Percentiles rank a stretch among this genome's conserved stretches.
Conservation (phyloP, 805 yeast species). For the Priceomyces fermenticarens region DNA sequence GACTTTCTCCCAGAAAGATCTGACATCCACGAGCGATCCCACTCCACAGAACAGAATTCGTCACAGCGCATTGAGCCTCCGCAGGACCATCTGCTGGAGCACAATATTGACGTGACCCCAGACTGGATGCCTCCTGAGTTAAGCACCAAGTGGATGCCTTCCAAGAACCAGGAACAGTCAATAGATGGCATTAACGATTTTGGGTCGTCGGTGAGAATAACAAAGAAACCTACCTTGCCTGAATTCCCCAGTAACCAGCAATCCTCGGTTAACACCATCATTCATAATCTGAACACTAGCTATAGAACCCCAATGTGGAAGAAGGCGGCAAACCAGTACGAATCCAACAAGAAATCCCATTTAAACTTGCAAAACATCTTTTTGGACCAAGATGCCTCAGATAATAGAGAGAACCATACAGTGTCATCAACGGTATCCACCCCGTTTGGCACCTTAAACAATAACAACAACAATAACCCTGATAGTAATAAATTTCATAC, state of each 20-base stretch:
- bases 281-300: slow-evolving; percentile 24
- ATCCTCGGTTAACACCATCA: slow-evolving; percentile 26
- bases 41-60: slow-evolving; percentile 11
- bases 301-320: slow-evolving; percentile 35
- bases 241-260: slow-evolving; percentile 14
- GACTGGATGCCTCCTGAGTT: slow-evolving; percentile 44
- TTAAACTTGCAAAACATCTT: slow-evolving; percentile 32
- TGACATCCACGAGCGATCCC: slow-evolving; percentile 2
- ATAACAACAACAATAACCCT: slow-evolving; percentile 7
- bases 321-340: slow-evolving; percentile 26
- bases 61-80: slow-evolving; percentile 15
- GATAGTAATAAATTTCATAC: slow-evolving; percentile 6
- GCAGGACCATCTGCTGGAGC: slow-evolving; percentile 13
- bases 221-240: slow-evolving; percentile 3
- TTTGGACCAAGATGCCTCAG: slow-evolving; percentile 10
- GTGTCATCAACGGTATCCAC: slow-evolving; percentile 36
- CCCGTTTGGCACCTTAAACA: slow-evolving; percentile 28
- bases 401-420: slow-evolving; percentile 15
- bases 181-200: slow-evolving; percentile 11
- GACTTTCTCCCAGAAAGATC: slow-evolving; percentile 4
- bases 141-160: slow-evolving; percentile 30
- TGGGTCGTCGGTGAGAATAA: slow-evolving; percentile 17
- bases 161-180: slow-evolving; percentile 3
- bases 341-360: slow-evolving; percentile 17
- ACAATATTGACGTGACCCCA: slow-evolving; percentile 22